phyloP scores from a whole-genome alignment of 1,284 basidiomycete species.

The Naganishia sp. region DNA sequence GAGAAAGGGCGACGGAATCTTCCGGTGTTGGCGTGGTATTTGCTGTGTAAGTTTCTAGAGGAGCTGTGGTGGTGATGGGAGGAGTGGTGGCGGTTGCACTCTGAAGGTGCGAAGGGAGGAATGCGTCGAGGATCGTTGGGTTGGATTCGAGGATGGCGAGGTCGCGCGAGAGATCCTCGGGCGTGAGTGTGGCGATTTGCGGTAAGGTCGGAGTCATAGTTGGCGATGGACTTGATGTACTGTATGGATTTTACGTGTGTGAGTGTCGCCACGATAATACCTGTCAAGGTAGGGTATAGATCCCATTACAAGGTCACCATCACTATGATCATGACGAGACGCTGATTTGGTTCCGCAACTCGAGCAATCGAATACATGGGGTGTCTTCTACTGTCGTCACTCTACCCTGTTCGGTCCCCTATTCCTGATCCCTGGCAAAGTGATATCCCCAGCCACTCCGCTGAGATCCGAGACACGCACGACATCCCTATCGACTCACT shows the following conservation, averaged over 20 bases:
- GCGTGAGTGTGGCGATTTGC: not conserved
- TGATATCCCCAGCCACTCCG: not conserved
- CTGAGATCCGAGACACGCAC: not conserved
- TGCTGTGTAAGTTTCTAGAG: slow-evolving; percentile 7
- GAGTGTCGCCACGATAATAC: no score
- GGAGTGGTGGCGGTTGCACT: not conserved
- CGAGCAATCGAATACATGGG: no score
- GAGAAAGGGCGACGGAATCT: slow-evolving; percentile 20
- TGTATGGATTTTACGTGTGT: not conserved
- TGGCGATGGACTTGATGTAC: not conserved
- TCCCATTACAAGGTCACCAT: not conserved
- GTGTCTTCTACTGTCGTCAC: not conserved
- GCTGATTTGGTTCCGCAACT: no score
- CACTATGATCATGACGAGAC: not conserved
- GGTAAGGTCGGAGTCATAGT: not conserved
- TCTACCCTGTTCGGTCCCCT: not conserved
- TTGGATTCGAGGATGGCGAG: slow-evolving; percentile 5
- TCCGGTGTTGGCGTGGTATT: slow-evolving; percentile 1
- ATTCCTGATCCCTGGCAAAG: not conserved
- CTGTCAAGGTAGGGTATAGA: not conserved
- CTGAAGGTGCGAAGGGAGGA: slow-evolving; percentile 1
- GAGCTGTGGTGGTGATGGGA: not conserved
- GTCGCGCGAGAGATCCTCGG: slow-evolving; percentile 3
- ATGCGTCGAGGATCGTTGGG: slow-evolving; percentile 10
- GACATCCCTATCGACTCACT: not conserved